Conservation (phyloP, 2,329 filamentous ascomycete species). For the Basipetospora chlamydospora region DNA sequence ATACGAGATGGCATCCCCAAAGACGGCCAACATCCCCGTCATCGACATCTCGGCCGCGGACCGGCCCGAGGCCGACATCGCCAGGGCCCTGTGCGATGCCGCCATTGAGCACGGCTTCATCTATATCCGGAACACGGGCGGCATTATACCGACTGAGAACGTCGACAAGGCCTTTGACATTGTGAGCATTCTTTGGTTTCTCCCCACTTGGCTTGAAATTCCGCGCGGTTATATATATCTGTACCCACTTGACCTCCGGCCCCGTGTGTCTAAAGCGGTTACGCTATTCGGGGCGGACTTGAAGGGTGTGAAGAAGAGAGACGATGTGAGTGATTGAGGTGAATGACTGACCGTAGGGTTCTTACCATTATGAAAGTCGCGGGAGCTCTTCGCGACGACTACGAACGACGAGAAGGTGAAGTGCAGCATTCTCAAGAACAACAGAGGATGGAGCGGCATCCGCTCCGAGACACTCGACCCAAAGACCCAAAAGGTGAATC, state of each 20-base stretch:
- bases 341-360: not conserved
- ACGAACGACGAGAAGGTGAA: constrained; percentile 56
- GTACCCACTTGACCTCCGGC: no score
- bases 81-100: constrained; percentile 61
- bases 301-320: no score
- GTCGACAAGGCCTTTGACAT: constrained; percentile 61
- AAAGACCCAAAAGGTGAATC: constrained; percentile 55
- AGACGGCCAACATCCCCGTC: constrained; percentile 51
- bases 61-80: constrained; percentile 36
- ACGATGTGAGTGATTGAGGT: not conserved
- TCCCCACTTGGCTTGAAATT: no score
- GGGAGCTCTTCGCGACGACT: constrained; percentile 52
- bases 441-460: constrained; percentile 81
- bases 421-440: constrained; percentile 65
- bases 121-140: constrained; percentile 68
- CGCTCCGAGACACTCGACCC: constrained; percentile 81
- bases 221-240: constrained; percentile 16
- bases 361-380: constrained; percentile 36
- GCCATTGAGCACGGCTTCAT: constrained; percentile 78
- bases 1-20: not conserved
- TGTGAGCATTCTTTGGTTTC: constrained; percentile 28
- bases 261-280: no score
- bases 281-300: no score
- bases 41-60: constrained; percentile 60
- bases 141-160: constrained; percentile 46